Evolutionary conservation across 192 early-diverging fungal species (phyloP), one percentile per base, ranked within the genome.

Genomic region (Backusella macrospora): DNA sequence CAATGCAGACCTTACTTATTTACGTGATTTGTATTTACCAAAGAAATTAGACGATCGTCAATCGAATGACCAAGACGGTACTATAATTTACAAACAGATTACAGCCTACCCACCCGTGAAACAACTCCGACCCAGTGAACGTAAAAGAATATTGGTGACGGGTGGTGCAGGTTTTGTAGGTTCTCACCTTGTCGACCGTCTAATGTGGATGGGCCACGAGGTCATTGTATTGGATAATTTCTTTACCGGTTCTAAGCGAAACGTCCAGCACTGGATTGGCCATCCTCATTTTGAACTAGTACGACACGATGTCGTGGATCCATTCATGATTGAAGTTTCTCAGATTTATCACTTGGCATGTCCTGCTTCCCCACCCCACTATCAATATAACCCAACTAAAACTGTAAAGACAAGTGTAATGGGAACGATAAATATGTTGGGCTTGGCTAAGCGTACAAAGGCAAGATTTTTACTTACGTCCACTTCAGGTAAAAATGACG

Each of bases 161-260:
- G 94, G 94, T 8, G 94, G 94, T 13, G 92, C 94, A n/a, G 94
- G 94, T 14, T 95, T 95, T 82, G 92, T 95, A 1, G 94, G 94
- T 8, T 91, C 90, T 8, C 92, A 95, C 77, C 81, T 95, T 7
- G 92, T 94, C 0, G 93, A 94, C 68, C 79, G 91, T 21, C 73
- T 95, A 38, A 92, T 95, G 92, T 65, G 90, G 34, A 91, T 94
- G 89, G 94, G 94, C 0, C 90, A 95, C 71, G 86, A 89, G 69
- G 93, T 95, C 14, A 91, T 90, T 80, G 89, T 90, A 7, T 68
- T 93, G 21, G 94, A 95, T 67, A 95, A 95, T 79, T 93, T 93
- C 66, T 94, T 92, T 73, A 95, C 92, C 5, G 93, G 94, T 10
- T 80, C 81, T 59, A 90, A 90, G 76, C 73, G 85, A 13, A 95